Evolutionary conservation across 202 grass and related monocot species (phyloP).

Genomic region (Carex arenaria): DNA sequence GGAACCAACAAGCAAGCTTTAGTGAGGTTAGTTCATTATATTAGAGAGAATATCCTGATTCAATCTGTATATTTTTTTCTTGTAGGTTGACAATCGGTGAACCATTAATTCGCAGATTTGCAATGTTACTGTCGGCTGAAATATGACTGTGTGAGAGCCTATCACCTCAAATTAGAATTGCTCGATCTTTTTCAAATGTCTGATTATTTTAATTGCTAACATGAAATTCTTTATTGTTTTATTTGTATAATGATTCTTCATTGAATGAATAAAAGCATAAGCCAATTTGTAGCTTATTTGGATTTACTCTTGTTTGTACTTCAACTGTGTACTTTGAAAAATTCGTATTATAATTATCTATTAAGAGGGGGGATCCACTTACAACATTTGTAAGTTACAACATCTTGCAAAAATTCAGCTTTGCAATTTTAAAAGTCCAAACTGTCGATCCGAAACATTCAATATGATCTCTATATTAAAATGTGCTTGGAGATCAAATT

Average conservation of each 20-base stretch:
- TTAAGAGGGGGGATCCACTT: background rate
- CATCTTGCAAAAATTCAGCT: no score
- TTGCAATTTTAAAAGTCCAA: no score
- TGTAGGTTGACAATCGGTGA: conserved; percentile 19
- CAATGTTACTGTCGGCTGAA: conserved; percentile 58
- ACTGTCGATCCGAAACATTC: no score
- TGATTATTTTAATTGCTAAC: background rate
- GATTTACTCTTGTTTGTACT: background rate
- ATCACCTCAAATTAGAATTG: conserved; percentile 44
- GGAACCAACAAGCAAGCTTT: conserved; percentile 55
- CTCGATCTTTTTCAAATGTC: background rate
- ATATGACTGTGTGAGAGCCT: conserved; percentile 37
- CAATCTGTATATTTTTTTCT: conserved; percentile 3
- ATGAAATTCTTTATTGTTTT: conserved; percentile 14
- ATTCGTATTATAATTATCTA: background rate
- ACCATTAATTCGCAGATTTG: conserved; percentile 39
- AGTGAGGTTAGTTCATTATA: conserved; percentile 40
- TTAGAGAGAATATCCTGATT: background rate
- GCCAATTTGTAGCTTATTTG: background rate
- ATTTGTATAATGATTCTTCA: conserved; percentile 6
- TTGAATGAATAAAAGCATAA: background rate
- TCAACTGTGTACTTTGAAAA: background rate
- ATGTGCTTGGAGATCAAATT: no score
- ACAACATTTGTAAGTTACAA: no score
- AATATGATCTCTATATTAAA: no score